Evolutionary conservation across 768 basidiomycete genomes (phyloP), one percentile per base, ranked within the genome.

Genomic region (Boletus speciosus): DNA sequence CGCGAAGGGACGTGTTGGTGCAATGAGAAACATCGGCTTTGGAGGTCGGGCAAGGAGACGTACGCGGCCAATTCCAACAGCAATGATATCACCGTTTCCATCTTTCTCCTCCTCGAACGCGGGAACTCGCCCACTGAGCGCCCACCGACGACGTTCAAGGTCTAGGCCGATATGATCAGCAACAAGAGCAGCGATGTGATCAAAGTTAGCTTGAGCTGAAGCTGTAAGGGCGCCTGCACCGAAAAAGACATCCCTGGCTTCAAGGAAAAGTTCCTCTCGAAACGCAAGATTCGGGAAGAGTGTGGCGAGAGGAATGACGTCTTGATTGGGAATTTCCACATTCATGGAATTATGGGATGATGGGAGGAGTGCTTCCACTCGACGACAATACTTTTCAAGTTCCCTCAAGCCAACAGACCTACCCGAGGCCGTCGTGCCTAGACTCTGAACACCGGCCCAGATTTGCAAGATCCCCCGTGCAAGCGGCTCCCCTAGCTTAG

Each of bases 161-260:
- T 88, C 83, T 38, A 95, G 74, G 0, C 79, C 83, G 6, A 95
- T 76, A 31, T 83, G 78, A 31, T 79, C 74, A 7, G 82, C 87
- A 39, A 91, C 72, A 23, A 82, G 66, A 4, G 67, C 47, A 3
- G 84, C 78, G 48, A 93, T 74, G 3, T 72, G 70, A 7, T 78
- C 75, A 15, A 73, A 57, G 58, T 84, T 80, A 5, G 74, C 70
- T 46, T 73, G 81, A 43, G 82, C 78, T 9, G 80, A 68, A 1
- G 77, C 58, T 2, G 83, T 85, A 46, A 79, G 75, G 5, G 75
- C 70, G 15, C 83, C 81, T 25, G 84, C 79, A 36, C 92, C 91
- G 59, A 97, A 92, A 73, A 99, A 98, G 23, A 96, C 82, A 66
- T 98, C 97, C 19, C 88, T 79, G 0, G 91, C 90, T 65, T 94